phyloP scores from a whole-genome alignment of 129 eudicot genomes.

The Heracleum sosnowskyi region DNA sequence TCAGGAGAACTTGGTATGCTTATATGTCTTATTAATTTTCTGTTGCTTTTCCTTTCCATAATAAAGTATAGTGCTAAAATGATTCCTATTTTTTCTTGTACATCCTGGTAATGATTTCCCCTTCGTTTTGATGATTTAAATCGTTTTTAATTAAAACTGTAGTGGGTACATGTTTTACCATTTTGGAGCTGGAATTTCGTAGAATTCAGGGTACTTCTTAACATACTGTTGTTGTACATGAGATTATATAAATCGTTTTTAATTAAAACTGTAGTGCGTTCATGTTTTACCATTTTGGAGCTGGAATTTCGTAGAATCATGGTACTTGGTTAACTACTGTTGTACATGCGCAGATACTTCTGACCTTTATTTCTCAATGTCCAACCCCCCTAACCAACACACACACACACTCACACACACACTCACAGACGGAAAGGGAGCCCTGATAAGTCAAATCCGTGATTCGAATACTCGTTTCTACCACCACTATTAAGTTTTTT shows the following conservation, averaged over 20 bases:
- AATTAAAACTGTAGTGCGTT: neutral
- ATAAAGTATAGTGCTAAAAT: neutral
- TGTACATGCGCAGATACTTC: neutral
- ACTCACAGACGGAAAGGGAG: neutral
- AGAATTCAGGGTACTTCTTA: neutral
- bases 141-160: neutral
- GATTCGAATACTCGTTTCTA: neutral
- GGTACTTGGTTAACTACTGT: neutral
- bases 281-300: neutral
- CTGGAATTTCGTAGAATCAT: neutral
- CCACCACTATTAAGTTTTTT: neutral
- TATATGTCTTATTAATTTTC: neutral
- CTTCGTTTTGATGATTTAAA: neutral
- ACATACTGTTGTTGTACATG: neutral
- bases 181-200: neutral
- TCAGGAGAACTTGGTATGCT: constrained; percentile 49
- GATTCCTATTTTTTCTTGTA: neutral
- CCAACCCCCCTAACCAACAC: neutral
- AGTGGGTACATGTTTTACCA: neutral
- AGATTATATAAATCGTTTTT: neutral
- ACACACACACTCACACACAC: neutral
- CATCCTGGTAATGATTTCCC: neutral
- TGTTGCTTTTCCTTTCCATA: neutral
- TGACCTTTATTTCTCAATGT: neutral
- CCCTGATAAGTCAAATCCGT: neutral